Conservation (phyloP, 1,139 yeast species). For the Nakaseomyces nivariensis region DNA sequence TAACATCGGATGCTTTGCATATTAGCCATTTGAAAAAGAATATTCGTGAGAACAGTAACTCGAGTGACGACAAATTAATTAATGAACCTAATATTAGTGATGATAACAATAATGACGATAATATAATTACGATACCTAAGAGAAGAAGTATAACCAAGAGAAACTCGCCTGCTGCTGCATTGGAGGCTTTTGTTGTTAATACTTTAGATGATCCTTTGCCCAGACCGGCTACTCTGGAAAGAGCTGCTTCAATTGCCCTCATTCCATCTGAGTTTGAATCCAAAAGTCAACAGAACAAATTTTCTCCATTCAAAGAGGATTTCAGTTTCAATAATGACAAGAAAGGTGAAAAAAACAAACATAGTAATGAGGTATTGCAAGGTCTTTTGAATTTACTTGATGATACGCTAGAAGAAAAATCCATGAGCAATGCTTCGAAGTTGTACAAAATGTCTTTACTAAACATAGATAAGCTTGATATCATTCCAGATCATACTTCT, state of each 20-base stretch:
- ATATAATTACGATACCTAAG: background rate
- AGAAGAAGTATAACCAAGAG: background rate
- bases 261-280: background rate
- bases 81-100: background rate
- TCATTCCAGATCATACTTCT: constrained; percentile 2
- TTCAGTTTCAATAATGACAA: background rate
- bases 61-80: background rate
- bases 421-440: background rate
- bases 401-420: constrained; percentile 1
- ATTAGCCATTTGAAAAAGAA: background rate
- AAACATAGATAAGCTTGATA: constrained; percentile 3
- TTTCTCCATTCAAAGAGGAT: background rate
- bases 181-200: constrained; percentile 1
- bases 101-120: background rate
- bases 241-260: background rate
- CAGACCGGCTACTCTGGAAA: background rate
- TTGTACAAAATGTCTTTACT: constrained; percentile 2
- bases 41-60: too few species aligned
- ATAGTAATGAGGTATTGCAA: background rate
- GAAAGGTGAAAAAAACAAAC: background rate
- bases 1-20: background rate
- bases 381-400: background rate
- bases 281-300: background rate
- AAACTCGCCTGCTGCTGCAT: background rate
- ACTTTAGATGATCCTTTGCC: background rate